Conservation (phyloP, 371 early-diverging fungal species). For the Entomophthora muscae region DNA sequence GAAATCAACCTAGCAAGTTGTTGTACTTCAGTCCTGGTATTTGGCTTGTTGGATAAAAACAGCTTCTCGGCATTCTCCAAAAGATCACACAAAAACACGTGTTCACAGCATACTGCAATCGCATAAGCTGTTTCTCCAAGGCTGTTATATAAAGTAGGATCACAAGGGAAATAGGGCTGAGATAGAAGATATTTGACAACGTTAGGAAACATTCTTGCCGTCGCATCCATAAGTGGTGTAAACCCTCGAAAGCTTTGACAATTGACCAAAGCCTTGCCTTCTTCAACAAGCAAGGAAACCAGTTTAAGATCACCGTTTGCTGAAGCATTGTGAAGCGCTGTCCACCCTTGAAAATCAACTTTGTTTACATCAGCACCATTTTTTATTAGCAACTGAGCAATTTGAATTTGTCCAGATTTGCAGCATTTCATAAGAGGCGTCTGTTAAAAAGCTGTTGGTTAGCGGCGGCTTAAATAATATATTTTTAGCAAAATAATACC, state of each 20-base stretch:
- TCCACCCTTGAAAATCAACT: slow-evolving; percentile 71
- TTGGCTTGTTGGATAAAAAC: slow-evolving; percentile 14
- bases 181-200: slow-evolving; percentile 37
- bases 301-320: slow-evolving; percentile 37
- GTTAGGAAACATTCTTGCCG: slow-evolving; percentile 44
- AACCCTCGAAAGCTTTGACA: slow-evolving; percentile 44
- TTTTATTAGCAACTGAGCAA: slow-evolving; percentile 43
- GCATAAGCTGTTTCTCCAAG: slow-evolving; percentile 68
- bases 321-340: slow-evolving; percentile 64
- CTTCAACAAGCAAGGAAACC: slow-evolving; percentile 33
- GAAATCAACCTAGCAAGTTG: not conserved
- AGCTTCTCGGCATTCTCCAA: slow-evolving; percentile 30
- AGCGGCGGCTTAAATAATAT: too few species aligned
- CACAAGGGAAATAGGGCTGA: slow-evolving; percentile 5
- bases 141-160: slow-evolving; percentile 42
- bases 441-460: too few species aligned
- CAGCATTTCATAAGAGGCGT: slow-evolving; percentile 66
- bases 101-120: slow-evolving; percentile 61
- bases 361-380: slow-evolving; percentile 40
- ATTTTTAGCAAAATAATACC: not conserved
- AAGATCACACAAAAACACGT: slow-evolving; percentile 47
- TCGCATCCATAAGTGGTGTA: slow-evolving; percentile 65
- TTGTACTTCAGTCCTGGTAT: slow-evolving; percentile 25
- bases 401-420: slow-evolving; percentile 38
- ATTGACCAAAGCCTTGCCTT: slow-evolving; percentile 32